Conservation (phyloP, 202 grass and related monocot species). For the Carex sylvatica region DNA sequence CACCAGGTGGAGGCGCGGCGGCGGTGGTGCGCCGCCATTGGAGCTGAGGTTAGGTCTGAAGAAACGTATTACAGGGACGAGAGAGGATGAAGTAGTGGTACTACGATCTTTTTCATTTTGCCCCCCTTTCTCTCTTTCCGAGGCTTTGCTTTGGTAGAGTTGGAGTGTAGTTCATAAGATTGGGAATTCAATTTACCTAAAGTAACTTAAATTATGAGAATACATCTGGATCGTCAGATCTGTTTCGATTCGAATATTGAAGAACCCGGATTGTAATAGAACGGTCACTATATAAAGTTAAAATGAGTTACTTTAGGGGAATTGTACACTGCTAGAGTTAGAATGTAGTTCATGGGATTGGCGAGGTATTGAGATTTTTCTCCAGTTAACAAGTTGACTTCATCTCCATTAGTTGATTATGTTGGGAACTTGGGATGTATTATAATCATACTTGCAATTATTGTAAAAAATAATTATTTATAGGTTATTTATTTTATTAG, state of each 20-base stretch:
- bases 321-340: neutral
- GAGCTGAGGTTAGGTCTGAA: neutral
- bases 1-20: constrained; percentile 59
- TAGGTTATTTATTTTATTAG: neutral
- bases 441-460: neutral
- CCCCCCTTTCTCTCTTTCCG: neutral
- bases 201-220: no score
- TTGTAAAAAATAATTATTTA: no score
- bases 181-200: no score
- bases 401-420: neutral
- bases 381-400: neutral
- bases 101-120: neutral
- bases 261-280: no score
- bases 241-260: no score
- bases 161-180: neutral
- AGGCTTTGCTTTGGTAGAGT: neutral
- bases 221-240: no score
- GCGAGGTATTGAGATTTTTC: neutral
- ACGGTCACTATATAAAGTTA: fast-evolving
- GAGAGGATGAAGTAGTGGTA: neutral
- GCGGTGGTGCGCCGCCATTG: constrained; percentile 48
- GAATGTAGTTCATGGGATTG: neutral
- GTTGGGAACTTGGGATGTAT: neutral
- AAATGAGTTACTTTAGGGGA: no score
- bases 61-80: neutral